These are phyloP conservation scores for Colletotrichum graminicola DNA, from an alignment of 2,329 filamentous ascomycete species.

Conservation along the genomic window DNA sequence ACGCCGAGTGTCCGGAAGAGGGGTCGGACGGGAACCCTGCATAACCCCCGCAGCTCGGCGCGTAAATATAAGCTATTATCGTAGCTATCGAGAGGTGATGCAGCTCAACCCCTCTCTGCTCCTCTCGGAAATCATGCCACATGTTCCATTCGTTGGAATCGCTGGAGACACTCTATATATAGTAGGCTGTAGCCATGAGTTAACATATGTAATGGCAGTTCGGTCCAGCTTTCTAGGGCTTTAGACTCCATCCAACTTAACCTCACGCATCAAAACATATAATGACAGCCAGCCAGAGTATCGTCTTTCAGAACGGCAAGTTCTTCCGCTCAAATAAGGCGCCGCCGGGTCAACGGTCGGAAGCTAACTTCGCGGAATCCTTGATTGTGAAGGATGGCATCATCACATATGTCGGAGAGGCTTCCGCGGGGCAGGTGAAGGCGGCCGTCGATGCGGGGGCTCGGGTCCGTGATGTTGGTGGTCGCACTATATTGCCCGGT, in stretches of 20 bases:
- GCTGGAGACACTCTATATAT: neutral
- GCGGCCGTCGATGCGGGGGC: constrained; percentile 45
- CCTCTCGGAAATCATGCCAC: constrained; percentile 1
- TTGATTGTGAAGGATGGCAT: constrained; percentile 52
- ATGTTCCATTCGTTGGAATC: neutral
- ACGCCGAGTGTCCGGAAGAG: constrained; percentile 36
- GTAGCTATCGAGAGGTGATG: constrained; percentile 26
- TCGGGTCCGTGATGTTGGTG: constrained; percentile 46
- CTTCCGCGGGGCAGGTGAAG: constrained; percentile 43
- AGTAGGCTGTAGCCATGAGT: neutral
- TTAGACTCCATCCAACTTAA: neutral
- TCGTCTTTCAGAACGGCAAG: constrained; percentile 34
- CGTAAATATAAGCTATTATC: constrained; percentile 31
- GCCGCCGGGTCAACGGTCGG: constrained; percentile 18
- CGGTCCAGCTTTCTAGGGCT: neutral
- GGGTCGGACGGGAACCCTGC: constrained; percentile 30
- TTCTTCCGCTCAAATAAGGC: constrained; percentile 38
- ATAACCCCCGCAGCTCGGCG: constrained; percentile 7
- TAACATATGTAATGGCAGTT: no score
- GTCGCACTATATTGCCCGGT: constrained; percentile 62
- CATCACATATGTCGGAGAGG: constrained; percentile 52
- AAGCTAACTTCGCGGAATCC: constrained; percentile 49
- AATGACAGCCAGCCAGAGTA: constrained; percentile 9
- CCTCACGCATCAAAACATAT: constrained; percentile 1
- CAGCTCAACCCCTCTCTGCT: constrained; percentile 1